Evolutionary conservation across 306 rosid species (phyloP), one percentile per base, ranked within the genome.

Genomic region (Acacia crassicarpa): DNA sequence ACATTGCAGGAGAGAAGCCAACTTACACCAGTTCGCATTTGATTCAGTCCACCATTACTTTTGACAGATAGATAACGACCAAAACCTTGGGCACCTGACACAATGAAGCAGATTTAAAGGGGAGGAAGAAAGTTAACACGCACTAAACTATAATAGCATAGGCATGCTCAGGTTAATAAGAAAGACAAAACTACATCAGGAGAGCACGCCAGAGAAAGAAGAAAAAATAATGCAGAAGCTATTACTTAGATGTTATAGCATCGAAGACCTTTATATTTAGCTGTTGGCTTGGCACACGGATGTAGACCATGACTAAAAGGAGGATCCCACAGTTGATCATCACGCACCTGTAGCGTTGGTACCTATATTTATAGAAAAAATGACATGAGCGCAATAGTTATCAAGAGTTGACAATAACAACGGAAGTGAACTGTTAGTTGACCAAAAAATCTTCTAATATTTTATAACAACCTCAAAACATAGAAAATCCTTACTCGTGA

Each of bases 11-110:
- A 85, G 72, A 73, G 78, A 33, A 70, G 68, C 65, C 35, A 69
- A 87, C 97, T 86, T 91, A 94, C 98, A 78, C 98, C 97, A 74
- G 98, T 93, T 71, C 98, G 97, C 98, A 94, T 92, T 85, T 94
- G 98, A 85, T 94, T 94, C 40, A 94, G 83, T 85, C 98, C 98
- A 38, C 98, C 98, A 67, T 94, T 92, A 87, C 96, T 89, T 86
- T 84, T 91, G 81, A 94, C 98, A 40, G 97, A 86, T 59, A 94
- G 78, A 87, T 92, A 94, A 82, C 61, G 96, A 23, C 89, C 91
- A 76, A 84, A 88, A 62, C 44, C 86, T 77, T 69, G 89, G 77
- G 89, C 83, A 89, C 93, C 98, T 94, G 89, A 78, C 43, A 81
- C 13, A 67, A 67, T 67, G 83, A 81, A 65, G 78, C 17, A 72